Percentiles rank a stretch among this genome's conserved stretches.
Evolutionary conservation across 1,284 basidiomycete species (phyloP).

Genomic region (Rhodotorula glutinis): DNA sequence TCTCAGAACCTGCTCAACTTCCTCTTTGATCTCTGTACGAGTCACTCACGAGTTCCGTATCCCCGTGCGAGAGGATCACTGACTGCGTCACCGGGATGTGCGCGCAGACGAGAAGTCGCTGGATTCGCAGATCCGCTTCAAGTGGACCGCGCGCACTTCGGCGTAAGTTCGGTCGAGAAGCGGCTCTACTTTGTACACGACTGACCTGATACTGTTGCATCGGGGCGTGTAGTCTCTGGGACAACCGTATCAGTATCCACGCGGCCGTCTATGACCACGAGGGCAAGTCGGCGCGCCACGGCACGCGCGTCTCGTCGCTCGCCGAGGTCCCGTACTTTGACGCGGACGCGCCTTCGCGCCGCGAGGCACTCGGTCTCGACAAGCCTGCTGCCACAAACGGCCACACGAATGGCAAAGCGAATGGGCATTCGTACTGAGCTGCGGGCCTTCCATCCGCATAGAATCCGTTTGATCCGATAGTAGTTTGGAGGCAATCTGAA

Average conservation of each 20-base stretch:
- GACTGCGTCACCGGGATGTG: too few species aligned
- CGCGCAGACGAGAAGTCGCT: slow-evolving; percentile 46
- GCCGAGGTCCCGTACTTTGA: slow-evolving; percentile 43
- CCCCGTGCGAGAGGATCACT: too few species aligned
- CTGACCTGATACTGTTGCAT: too few species aligned
- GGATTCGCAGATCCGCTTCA: slow-evolving; percentile 47
- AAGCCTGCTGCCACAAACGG: background rate
- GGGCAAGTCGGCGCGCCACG: slow-evolving; percentile 33
- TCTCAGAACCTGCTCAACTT: slow-evolving; percentile 42
- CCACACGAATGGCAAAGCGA: background rate
- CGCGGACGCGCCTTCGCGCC: background rate
- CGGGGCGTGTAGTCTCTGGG: slow-evolving; percentile 9
- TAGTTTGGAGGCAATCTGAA: too few species aligned
- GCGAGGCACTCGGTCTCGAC: slow-evolving; percentile 15
- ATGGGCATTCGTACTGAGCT: background rate
- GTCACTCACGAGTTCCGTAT: slow-evolving; percentile 42
- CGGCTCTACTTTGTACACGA: slow-evolving; percentile 50
- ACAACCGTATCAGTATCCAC: background rate
- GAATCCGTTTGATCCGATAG: too few species aligned
- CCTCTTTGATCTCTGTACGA: slow-evolving; percentile 38
- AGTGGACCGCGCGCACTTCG: slow-evolving; percentile 45
- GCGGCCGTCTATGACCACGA: slow-evolving; percentile 29
- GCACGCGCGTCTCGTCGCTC: slow-evolving; percentile 45
- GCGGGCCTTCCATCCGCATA: too few species aligned
- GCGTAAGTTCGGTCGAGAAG: slow-evolving; percentile 55